A percentile compares a stretch with the other conserved stretches of the same genome.
Conservation (phyloP, 2,329 filamentous ascomycete genomes). For the Aureobasidium vineae region DNA sequence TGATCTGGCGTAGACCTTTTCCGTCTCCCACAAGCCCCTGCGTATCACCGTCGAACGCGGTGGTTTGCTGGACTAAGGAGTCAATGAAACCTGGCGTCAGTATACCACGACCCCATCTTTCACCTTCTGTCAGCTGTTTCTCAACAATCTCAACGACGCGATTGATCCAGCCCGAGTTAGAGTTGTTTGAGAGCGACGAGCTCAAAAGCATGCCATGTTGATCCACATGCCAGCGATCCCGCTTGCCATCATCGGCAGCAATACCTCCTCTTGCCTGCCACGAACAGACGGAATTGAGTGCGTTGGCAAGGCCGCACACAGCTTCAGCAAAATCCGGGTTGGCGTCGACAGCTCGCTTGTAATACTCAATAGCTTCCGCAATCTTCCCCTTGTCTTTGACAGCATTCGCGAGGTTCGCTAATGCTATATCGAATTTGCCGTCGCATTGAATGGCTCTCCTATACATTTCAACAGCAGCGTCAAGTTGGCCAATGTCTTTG, state of each 20-base stretch:
- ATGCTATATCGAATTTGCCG: slow-evolving; percentile 90
- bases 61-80: slow-evolving; percentile 49
- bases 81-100: slow-evolving; percentile 51
- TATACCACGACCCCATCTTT: slow-evolving; percentile 75
- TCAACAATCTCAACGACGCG: slow-evolving; percentile 88
- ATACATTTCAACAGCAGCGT: slow-evolving; percentile 94
- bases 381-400: slow-evolving; percentile 95
- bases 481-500: slow-evolving; percentile 92
- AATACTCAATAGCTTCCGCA: slow-evolving; percentile 87
- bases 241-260: slow-evolving; percentile 66
- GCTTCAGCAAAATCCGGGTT: slow-evolving; percentile 97
- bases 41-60: slow-evolving; percentile 38
- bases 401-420: slow-evolving; percentile 95
- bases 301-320: slow-evolving; percentile 91
- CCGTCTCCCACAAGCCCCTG: slow-evolving; percentile 40
- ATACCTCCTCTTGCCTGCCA: slow-evolving; percentile 90
- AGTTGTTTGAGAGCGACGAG: slow-evolving; percentile 58
- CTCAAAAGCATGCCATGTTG: slow-evolving; percentile 79
- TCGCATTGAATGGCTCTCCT: slow-evolving; percentile 91
- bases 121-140: slow-evolving; percentile 82
- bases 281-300: slow-evolving; percentile 92
- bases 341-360: slow-evolving; percentile 82
- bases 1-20: slow-evolving; percentile 39
- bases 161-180: slow-evolving; percentile 77
- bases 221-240: slow-evolving; percentile 92